phyloP scores from a whole-genome alignment of 257 asterid genomes.

The Ajuga chamaepitys region DNA sequence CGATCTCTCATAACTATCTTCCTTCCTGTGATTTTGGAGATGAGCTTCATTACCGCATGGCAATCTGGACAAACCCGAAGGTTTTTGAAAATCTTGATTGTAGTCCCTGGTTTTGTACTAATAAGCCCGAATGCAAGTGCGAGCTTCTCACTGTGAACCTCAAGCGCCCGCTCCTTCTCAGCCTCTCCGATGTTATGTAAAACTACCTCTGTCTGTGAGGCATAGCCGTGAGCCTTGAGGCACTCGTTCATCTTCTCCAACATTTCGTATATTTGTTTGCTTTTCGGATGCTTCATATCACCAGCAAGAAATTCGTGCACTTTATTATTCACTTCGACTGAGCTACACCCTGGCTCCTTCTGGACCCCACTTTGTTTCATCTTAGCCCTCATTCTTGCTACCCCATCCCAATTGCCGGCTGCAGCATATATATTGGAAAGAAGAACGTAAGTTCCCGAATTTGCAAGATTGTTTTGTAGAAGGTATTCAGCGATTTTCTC shows the following conservation, averaged over 20 bases:
- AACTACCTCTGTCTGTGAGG: constrained; percentile 27
- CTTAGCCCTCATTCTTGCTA: constrained; percentile 33
- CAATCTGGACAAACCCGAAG: constrained; percentile 46
- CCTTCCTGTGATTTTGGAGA: constrained; percentile 34
- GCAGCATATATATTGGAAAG: constrained; percentile 46
- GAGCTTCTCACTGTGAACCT: constrained; percentile 48
- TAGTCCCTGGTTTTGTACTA: constrained; percentile 37
- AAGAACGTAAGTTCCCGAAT: constrained; percentile 43
- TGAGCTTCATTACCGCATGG: constrained; percentile 35
- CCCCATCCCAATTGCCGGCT: constrained; percentile 43
- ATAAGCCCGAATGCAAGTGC: constrained; percentile 48
- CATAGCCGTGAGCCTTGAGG: constrained; percentile 24
- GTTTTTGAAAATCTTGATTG: constrained; percentile 39
- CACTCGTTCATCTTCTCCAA: constrained; percentile 29
- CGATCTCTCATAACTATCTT: constrained; percentile 49
- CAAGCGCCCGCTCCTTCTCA: constrained; percentile 32
- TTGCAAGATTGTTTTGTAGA: constrained; percentile 22
- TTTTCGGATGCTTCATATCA: constrained; percentile 34
- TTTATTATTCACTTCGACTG: constrained; percentile 37
- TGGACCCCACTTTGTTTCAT: constrained; percentile 41
- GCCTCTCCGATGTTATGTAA: constrained; percentile 29
- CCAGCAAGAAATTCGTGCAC: constrained; percentile 53
- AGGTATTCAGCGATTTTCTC: constrained; percentile 30
- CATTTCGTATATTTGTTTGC: constrained; percentile 40
- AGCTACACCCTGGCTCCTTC: constrained; percentile 55